Conservation (phyloP, 2,329 filamentous ascomycete genomes). For the Podosphaera xanthii region DNA sequence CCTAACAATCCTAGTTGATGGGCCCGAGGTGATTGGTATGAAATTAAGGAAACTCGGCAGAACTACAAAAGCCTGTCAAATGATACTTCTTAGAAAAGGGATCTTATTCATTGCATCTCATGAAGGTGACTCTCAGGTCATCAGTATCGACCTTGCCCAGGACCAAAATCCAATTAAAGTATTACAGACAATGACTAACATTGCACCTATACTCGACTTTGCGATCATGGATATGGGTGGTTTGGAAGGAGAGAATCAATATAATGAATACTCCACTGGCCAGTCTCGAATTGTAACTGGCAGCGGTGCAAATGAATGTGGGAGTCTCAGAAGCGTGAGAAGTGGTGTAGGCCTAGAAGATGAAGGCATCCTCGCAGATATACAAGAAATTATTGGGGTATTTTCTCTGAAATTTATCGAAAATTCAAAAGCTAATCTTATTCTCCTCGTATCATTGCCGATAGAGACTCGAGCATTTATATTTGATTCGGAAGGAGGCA, state of each 20-base stretch:
- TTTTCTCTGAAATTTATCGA: slow-evolving; percentile 40
- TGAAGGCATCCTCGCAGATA: slow-evolving; percentile 56
- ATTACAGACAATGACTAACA: slow-evolving; percentile 58
- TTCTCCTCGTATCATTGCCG: slow-evolving; percentile 57
- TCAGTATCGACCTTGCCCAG: slow-evolving; percentile 33
- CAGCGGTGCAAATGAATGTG: slow-evolving; percentile 74
- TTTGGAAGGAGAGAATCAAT: slow-evolving; percentile 51
- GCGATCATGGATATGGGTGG: slow-evolving; percentile 91
- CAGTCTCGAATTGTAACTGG: slow-evolving; percentile 86
- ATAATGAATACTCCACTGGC: slow-evolving; percentile 82
- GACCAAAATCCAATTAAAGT: slow-evolving; percentile 31
- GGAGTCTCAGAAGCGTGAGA: slow-evolving; percentile 68
- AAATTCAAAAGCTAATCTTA: slow-evolving; percentile 33
- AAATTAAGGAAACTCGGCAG: slow-evolving; percentile 38
- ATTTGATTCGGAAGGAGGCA: slow-evolving; percentile 50
- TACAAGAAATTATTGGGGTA: slow-evolving; percentile 49
- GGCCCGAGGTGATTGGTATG: slow-evolving; percentile 48
- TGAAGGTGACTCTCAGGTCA: slow-evolving; percentile 74
- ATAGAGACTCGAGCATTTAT: slow-evolving; percentile 64
- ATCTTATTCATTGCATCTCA: slow-evolving; percentile 77
- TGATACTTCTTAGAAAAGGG: slow-evolving; percentile 56
- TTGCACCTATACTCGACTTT: slow-evolving; percentile 83
- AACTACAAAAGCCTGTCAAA: slow-evolving; percentile 51
- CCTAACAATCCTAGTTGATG: slow-evolving; percentile 50
- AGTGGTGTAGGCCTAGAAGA: slow-evolving; percentile 89